Evolutionary conservation across 192 early-diverging fungal genomes (phyloP).

Genomic region (Dissophora ornata): DNA sequence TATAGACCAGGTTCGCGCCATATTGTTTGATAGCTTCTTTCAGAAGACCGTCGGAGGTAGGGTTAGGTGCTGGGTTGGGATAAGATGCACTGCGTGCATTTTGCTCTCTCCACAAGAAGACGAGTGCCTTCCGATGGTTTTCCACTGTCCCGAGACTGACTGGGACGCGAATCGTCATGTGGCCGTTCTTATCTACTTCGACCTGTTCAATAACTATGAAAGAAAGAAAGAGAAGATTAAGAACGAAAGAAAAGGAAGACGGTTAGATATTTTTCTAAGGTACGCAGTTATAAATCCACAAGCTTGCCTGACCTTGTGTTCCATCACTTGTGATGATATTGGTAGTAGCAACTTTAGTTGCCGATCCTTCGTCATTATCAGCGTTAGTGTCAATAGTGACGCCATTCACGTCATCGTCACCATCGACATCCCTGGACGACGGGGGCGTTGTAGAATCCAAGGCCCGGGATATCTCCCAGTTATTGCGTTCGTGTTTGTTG

Average conservation of each 20-base stretch:
- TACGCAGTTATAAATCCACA: not conserved
- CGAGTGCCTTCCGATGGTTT: conserved; percentile 9
- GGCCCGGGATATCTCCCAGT: not conserved
- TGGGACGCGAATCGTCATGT: conserved; percentile 1
- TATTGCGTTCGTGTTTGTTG: not conserved
- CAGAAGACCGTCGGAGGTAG: too few species aligned
- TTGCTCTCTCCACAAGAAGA: conserved; percentile 29
- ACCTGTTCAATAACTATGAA: not conserved
- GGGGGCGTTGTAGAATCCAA: not conserved
- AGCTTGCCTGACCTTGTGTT: too few species aligned
- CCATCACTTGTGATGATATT: too few species aligned
- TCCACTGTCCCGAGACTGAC: conserved; percentile 1
- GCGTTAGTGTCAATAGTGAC: not conserved
- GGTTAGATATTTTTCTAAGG: not conserved
- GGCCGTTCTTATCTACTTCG: conserved; percentile 2
- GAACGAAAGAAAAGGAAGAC: not conserved
- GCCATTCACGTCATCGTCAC: not conserved
- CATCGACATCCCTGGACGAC: not conserved
- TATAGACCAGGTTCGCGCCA: conserved; percentile 11
- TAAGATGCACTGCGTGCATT: too few species aligned
- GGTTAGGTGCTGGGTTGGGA: conserved; percentile 5
- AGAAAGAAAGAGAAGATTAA: not conserved
- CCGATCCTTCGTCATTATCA: not conserved
- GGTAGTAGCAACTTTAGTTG: not conserved
- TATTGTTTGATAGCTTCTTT: conserved; percentile 13